These are phyloP conservation scores for Nigrospora sphaerica DNA, from an alignment of 2,329 filamentous ascomycete species.

Conservation along the genomic window DNA sequence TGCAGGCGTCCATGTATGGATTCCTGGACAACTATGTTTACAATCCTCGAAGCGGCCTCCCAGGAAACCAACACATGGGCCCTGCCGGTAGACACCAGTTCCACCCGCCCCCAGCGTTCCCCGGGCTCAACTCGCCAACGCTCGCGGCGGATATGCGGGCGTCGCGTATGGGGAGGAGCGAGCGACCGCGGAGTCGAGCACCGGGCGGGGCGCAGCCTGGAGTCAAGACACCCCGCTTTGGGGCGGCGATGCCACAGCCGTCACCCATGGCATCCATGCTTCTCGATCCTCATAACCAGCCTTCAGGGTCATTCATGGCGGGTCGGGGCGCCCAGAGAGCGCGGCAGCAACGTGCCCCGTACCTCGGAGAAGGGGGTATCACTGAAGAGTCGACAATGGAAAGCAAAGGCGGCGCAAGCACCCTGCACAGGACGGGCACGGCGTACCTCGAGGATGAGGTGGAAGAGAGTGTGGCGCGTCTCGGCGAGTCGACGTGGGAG, in stretches of 20 bases:
- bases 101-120: constrained; percentile 69
- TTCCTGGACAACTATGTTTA: constrained; percentile 89
- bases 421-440: constrained; percentile 24
- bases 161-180: constrained; percentile 39
- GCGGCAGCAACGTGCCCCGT: constrained; percentile 35
- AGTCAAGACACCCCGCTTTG: constrained; percentile 34
- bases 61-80: constrained; percentile 45
- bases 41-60: constrained; percentile 62
- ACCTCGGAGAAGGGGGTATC: constrained; percentile 41
- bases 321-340: constrained; percentile 38
- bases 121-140: constrained; percentile 59
- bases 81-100: constrained; percentile 53
- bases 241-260: constrained; percentile 37
- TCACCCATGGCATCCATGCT: constrained; percentile 68
- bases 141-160: constrained; percentile 48
- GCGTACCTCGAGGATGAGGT: constrained; percentile 53
- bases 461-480: constrained; percentile 41
- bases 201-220: constrained; percentile 25
- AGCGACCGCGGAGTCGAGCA: constrained; percentile 35
- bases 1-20: constrained; percentile 94
- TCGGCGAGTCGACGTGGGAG: constrained; percentile 55
- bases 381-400: constrained; percentile 47
- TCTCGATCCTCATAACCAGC: constrained; percentile 70
- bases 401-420: constrained; percentile 31
- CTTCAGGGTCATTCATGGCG: constrained; percentile 39